phyloP scores from a whole-genome alignment of 2,329 filamentous ascomycete genomes.

The Chrysoporthe puriensis region DNA sequence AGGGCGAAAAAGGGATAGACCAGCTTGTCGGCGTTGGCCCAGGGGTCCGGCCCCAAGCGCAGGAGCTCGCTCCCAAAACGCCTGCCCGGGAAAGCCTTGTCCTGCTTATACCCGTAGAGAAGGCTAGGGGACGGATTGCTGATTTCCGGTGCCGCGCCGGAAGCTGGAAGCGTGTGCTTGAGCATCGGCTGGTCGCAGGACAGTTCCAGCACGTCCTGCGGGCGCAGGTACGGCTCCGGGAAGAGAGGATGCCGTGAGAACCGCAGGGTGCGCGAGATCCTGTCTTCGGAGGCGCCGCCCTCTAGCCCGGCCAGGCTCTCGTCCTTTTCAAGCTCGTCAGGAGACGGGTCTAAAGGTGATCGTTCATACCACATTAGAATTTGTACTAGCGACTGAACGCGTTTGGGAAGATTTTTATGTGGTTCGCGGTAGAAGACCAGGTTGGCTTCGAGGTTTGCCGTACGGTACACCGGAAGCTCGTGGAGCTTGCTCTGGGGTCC shows the following conservation, averaged over 20 bases:
- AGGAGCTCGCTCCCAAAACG: neutral
- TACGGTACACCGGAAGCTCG: neutral
- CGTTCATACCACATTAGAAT: neutral
- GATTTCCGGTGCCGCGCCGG: neutral
- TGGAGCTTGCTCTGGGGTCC: too few species aligned
- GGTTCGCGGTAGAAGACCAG: neutral
- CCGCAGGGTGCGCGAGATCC: too few species aligned
- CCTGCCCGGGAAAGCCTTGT: neutral
- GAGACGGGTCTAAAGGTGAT: neutral
- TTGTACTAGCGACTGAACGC: neutral
- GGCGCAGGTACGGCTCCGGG: neutral
- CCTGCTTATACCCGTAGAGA: neutral
- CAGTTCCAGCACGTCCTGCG: neutral
- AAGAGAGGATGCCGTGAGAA: neutral
- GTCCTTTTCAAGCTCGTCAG: neutral
- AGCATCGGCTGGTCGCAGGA: neutral
- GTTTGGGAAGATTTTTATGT: neutral
- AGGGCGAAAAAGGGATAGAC: neutral
- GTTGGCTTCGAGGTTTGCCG: neutral
- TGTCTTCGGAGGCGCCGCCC: neutral
- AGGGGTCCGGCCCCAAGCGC: neutral
- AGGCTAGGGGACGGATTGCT: neutral
- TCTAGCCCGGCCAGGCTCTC: neutral
- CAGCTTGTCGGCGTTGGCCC: neutral
- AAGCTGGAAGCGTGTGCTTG: neutral